Evolutionary conservation across 805 yeast species (phyloP).

Genomic region (Phaffomyces antillensis): DNA sequence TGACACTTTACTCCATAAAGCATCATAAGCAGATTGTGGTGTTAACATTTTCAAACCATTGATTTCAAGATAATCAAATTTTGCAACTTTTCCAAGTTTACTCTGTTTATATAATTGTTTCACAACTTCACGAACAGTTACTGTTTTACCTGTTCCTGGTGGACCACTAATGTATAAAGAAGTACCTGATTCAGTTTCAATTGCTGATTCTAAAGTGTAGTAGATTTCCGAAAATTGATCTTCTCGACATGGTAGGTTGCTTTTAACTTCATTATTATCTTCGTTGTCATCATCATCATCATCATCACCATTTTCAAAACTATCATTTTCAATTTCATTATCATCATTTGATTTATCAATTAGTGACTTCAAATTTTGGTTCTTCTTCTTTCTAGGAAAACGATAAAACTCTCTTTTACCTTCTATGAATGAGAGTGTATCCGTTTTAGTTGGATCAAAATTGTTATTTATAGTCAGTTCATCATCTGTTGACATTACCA

Average conservation of each 20-base stretch:
- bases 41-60: constrained; percentile 82
- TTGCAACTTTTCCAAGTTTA: constrained; percentile 31
- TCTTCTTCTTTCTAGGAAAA: background rate
- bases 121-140: constrained; percentile 83
- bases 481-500: no score
- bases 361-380: no score
- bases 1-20: constrained; percentile 68
- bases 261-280: constrained; percentile 24
- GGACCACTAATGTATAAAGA: constrained; percentile 92
- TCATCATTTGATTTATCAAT: background rate
- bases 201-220: constrained; percentile 61
- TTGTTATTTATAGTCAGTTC: no score
- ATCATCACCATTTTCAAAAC: constrained; percentile 17
- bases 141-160: constrained; percentile 97
- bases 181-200: constrained; percentile 65
- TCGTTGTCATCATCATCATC: constrained; percentile 28
- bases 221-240: constrained; percentile 69
- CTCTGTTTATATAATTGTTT: constrained; percentile 48
- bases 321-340: background rate
- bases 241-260: constrained; percentile 76
- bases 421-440: no score
- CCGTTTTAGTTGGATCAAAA: no score
- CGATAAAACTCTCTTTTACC: no score
- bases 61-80: constrained; percentile 74
- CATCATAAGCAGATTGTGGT: constrained; percentile 77